These are phyloP conservation scores for Tylopilus orsonianus DNA, from an alignment of 1,284 basidiomycete species.

Conservation along the genomic window DNA sequence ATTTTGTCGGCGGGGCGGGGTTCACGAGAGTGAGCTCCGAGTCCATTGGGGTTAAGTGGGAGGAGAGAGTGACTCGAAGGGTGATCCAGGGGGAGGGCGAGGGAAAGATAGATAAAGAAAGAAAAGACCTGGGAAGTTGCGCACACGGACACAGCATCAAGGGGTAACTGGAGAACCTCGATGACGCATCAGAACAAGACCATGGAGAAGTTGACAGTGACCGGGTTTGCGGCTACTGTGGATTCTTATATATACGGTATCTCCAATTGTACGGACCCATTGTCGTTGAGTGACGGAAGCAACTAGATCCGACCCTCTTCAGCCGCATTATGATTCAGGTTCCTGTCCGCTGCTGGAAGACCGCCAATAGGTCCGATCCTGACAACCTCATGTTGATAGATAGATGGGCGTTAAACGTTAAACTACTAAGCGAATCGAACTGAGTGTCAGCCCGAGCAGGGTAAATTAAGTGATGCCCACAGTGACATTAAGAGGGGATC, in stretches of 20 bases:
- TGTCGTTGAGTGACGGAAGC: neutral
- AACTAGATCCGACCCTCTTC: neutral
- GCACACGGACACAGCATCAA: neutral
- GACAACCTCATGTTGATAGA: neutral
- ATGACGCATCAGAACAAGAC: conserved; percentile 1
- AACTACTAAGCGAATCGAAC: neutral
- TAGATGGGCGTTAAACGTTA: neutral
- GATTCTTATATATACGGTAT: conserved; percentile 1
- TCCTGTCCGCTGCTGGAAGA: neutral
- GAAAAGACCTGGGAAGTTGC: neutral
- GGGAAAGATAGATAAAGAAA: neutral
- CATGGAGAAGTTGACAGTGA: neutral
- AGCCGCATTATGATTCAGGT: neutral
- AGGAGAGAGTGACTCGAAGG: neutral
- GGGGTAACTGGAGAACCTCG: conserved; percentile 1
- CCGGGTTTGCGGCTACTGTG: neutral
- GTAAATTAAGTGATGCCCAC: neutral
- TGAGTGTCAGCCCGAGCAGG: neutral
- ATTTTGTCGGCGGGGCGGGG: conserved; percentile 27
- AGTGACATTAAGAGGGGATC: too few relatives aligned
- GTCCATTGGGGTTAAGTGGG: conserved; percentile 23
- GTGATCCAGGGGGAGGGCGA: neutral
- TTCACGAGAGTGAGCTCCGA: conserved; percentile 31
- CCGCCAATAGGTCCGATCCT: neutral
- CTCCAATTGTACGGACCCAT: conserved; percentile 5